Base-by-base conservation (phyloP, 768 basidiomycete genomes). In the Pleurotus sapidus region DNA sequence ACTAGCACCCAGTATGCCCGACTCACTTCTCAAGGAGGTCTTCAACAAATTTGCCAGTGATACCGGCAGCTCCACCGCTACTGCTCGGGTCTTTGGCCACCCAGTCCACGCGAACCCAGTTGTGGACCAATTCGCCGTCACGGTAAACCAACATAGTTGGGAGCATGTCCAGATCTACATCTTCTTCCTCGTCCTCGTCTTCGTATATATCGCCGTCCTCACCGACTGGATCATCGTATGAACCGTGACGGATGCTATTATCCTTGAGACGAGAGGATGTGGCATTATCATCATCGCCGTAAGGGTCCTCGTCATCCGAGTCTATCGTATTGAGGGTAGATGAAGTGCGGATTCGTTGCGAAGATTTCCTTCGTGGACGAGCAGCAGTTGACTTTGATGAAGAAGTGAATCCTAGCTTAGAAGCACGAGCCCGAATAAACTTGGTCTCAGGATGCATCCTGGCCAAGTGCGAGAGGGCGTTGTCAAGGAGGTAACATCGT, bases 71-170 rank as follows among this genome's bases (percentile, higher is more conserved):
- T 8, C 38, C 37, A 20, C 39, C 39, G 39, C 14, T 24, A n/a
- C 27, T 38, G 27, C 49, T 30, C 20, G 30, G 39, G 15, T 54
- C 51, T 42, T 42, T 40, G 15, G 87, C 89, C 68, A 91, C 90
- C 91, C 90, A 93, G 67, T 93, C 91, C 3, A 93, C 90, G 23
- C 91, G 78, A 7, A 93, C 88, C 91, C 91, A 93, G 49, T 89
- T 90, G 63, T 91, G 82, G n/a, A 91, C 83, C n/a, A 93, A 81
- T 59, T 91, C 84, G 15, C 91, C 90, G 57, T 82, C 84, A 15
- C 84, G 87, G 63, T 93, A 93, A 3, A 89, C 88, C 11, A 91
- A 78, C 45, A 61, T 34, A 3, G 60, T 61, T 6, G 60, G 60
- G n/a, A 61, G 57, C 60, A 61, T 54, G 18, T 61, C 60, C 3